These are phyloP conservation scores for Diaporthe eres DNA, from an alignment of 2,329 filamentous ascomycete genomes.

Conservation along the genomic window DNA sequence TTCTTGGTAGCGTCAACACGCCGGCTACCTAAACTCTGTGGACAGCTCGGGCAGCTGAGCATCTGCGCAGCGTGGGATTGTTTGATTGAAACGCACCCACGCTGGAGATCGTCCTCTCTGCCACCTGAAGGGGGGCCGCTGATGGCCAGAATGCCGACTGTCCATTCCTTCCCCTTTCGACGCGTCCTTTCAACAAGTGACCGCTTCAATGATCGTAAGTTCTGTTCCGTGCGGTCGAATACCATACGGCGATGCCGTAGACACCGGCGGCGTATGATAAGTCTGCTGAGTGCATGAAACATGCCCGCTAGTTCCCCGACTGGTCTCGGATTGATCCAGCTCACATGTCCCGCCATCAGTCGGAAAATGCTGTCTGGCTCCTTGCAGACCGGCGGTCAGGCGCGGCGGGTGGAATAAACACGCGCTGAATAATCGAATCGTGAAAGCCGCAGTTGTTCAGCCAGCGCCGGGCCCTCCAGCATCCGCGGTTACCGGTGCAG, in stretches of 20 bases:
- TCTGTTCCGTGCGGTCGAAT: not conserved
- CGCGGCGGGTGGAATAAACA: not conserved
- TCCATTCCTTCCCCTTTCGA: not conserved
- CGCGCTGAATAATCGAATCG: not conserved
- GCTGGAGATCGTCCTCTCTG: not conserved
- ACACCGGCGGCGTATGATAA: not conserved
- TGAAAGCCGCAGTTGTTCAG: slow-evolving; percentile 19
- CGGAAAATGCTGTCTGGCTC: no score
- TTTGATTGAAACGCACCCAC: not conserved
- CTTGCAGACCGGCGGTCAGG: not conserved
- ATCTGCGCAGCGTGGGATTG: not conserved
- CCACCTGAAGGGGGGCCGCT: not conserved
- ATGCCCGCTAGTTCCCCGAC: not conserved
- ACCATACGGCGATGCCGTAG: slow-evolving; percentile 6
- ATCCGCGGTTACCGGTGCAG: slow-evolving; percentile 13
- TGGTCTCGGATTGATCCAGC: not conserved
- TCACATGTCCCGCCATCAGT: not conserved
- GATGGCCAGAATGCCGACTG: not conserved
- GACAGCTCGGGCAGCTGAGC: not conserved
- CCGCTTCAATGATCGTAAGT: not conserved
- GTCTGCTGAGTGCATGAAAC: not conserved
- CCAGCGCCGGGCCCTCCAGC: slow-evolving; percentile 31
- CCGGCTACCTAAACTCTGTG: not conserved
- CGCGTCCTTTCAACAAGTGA: not conserved
- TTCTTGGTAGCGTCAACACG: not conserved